Evolutionary conservation across 2,329 filamentous ascomycete species (phyloP), one percentile per base, ranked within the genome.

Genomic region (Colletotrichum nymphaeae): DNA sequence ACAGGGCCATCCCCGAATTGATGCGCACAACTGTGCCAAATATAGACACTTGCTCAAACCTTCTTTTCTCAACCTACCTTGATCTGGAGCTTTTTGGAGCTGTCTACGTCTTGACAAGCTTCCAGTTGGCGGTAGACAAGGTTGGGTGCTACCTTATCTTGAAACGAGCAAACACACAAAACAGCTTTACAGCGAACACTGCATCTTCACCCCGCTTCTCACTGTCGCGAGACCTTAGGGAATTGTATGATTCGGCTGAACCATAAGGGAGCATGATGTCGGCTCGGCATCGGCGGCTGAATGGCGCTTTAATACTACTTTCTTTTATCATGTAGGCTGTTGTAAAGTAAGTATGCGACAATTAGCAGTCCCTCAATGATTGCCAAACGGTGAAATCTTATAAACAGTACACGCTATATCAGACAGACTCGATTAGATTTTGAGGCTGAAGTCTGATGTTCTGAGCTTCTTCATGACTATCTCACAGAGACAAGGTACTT

Each of bases 81-180:
- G 42, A 58, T 6, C n/a, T 22, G 14, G 28, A 58, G 5, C 24
- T 52, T 16, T 52, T 24, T 16, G 14, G 22, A 65, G 5, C n/a
- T 52, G 26, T 32, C 14, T 57, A 8, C 26, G 46, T 56, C 24
- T 11, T 19, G 35, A 37, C 58, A 28, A 28, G 22, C 11, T 53
- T 53, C 16, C 7, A 19, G 22, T 52, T 32, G 8, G 37, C 22
- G 24, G 49, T 14, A n/a, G 52, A 53, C 26, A 69, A 72, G 57
- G 69, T 72, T 72, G 3, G 52, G 28, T 52, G 4, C 32, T 16
- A 28, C 30, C 22, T 28, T 32, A 37, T 26, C 24, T 63, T 69
- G 65, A 69, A 69, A 63, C 64, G 58, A 4, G 69, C 69, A 46
- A 57, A 58, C 52, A 69, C 37, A 63, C 60, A 53, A 73, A 74